Conservation (phyloP, 208 protist species). For the Acanthamoeba comandoni region DNA sequence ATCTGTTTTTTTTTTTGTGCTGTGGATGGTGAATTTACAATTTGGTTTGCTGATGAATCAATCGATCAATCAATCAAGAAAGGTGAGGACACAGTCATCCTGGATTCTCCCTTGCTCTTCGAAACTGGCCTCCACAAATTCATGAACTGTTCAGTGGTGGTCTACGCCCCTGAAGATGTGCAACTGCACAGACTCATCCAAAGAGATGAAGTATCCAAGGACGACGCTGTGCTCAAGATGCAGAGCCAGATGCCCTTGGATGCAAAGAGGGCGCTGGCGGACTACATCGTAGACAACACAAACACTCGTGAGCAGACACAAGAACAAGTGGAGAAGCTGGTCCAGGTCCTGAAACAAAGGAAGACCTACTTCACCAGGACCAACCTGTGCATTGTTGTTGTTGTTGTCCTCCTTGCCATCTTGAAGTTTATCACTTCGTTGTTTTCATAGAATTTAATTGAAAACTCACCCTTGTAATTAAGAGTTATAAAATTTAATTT, state of each 20-base stretch:
- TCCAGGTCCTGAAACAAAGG: background rate
- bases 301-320: background rate
- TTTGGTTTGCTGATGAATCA: background rate
- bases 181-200: slow-evolving; percentile 33
- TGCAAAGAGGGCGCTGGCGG: slow-evolving; percentile 8
- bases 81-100: slow-evolving; percentile 13
- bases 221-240: slow-evolving; percentile 5
- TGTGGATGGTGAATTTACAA: background rate
- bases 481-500: too few relatives aligned
- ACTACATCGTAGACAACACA: slow-evolving; percentile 43
- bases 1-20: background rate
- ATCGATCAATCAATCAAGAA: background rate
- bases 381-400: background rate
- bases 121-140: slow-evolving; percentile 22
- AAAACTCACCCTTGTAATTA: too few relatives aligned
- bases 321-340: background rate
- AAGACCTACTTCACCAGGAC: background rate
- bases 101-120: slow-evolving; percentile 49
- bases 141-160: slow-evolving; percentile 7
- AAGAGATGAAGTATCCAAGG: slow-evolving; percentile 11
- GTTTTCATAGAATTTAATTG: too few relatives aligned
- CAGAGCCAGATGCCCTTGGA: slow-evolving; percentile 47
- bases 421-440: too few relatives aligned
- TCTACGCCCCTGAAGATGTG: slow-evolving; percentile 35
- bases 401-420: background rate